These are phyloP conservation scores for Debaryomycetaceae sp. DNA, from an alignment of 1,139 yeast species.

Conservation along the genomic window DNA sequence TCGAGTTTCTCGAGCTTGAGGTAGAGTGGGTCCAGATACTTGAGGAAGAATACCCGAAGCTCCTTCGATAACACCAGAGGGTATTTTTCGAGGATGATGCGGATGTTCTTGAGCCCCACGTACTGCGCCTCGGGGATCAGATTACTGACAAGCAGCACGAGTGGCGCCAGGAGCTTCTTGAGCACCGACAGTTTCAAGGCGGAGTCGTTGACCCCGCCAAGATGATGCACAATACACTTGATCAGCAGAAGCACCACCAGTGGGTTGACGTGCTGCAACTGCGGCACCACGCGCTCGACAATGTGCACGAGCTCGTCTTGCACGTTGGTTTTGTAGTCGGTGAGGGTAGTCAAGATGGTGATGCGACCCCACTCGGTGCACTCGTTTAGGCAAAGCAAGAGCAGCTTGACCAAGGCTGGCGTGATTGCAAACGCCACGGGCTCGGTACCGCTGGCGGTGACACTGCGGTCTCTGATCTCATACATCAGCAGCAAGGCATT, in stretches of 20 bases:
- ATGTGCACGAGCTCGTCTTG: conserved; percentile 75
- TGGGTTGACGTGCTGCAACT: conserved; percentile 95
- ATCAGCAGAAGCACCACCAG: conserved; percentile 88
- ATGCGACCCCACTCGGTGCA: conserved; percentile 99
- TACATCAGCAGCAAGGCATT: conserved; percentile 84
- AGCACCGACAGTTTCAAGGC: conserved; percentile 35
- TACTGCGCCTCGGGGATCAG: conserved; percentile 92
- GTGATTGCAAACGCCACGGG: too few species aligned
- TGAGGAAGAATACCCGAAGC: conserved; percentile 85
- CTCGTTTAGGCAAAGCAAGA: conserved; percentile 83
- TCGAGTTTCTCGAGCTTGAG: conserved; percentile 90
- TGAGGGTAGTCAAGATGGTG: conserved; percentile 76
- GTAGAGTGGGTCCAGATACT: conserved; percentile 92
- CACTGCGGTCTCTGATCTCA: conserved; percentile 64
- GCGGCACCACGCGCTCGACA: conserved; percentile 89
- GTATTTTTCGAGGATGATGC: conserved; percentile 84
- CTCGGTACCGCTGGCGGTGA: conserved; percentile 27
- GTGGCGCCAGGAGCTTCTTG: conserved; percentile 83
- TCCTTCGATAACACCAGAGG: conserved; percentile 78
- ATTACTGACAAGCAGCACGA: conserved; percentile 82
- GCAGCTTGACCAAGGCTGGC: conserved; percentile 52
- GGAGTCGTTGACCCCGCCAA: conserved; percentile 39
- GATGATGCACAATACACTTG: conserved; percentile 73
- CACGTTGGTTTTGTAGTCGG: conserved; percentile 59
- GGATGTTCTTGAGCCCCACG: conserved; percentile 87